phyloP scores from a whole-genome alignment of 1,284 basidiomycete genomes.

The Papiliotrema flavescens region DNA sequence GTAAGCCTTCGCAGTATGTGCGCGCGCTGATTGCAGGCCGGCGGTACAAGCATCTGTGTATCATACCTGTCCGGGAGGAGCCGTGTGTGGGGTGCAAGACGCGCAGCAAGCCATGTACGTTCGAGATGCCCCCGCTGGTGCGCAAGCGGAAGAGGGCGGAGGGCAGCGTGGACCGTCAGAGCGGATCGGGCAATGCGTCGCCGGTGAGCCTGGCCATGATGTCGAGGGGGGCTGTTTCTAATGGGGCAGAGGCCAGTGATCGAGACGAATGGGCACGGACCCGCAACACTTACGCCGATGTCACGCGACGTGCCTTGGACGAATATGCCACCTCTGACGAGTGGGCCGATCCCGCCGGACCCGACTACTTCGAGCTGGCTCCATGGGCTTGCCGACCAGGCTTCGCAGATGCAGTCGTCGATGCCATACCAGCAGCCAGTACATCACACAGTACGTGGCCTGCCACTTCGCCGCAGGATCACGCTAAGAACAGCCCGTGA shows the following conservation, averaged over 20 bases:
- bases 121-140: not conserved
- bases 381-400: not conserved
- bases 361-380: not conserved
- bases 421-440: not conserved
- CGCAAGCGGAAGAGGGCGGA: not conserved
- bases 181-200: no score
- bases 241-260: no score
- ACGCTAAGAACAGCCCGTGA: not conserved
- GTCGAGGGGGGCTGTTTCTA: no score
- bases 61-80: not conserved
- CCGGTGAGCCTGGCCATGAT: no score
- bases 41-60: constrained; percentile 1
- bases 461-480: not conserved
- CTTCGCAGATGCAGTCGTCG: not conserved
- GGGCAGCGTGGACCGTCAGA: no score
- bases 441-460: not conserved
- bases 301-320: no score
- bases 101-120: not conserved
- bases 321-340: no score
- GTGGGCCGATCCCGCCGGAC: no score
- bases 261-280: no score
- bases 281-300: no score
- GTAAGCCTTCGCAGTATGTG: not conserved
- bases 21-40: not conserved
- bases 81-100: constrained; percentile 1